phyloP scores from a whole-genome alignment of 2,329 filamentous ascomycete species.

The Colletotrichum sp. region DNA sequence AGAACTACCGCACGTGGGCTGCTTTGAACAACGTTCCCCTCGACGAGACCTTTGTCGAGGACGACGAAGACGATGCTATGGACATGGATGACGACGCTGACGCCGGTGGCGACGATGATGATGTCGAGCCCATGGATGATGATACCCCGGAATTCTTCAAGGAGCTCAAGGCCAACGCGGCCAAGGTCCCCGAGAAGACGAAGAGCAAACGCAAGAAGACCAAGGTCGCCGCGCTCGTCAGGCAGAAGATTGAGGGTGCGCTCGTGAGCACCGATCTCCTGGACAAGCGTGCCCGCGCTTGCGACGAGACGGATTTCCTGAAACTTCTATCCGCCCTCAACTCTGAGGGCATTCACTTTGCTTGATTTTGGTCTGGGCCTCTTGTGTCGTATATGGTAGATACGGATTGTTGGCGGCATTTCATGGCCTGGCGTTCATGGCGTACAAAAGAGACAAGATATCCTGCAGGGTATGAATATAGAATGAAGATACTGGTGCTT shows the following conservation, averaged over 20 bases:
- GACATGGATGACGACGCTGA: slow-evolving; percentile 47
- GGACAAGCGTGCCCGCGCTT: slow-evolving; percentile 83
- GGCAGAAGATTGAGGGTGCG: slow-evolving; percentile 85
- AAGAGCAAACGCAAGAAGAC: slow-evolving; percentile 78
- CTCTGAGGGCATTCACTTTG: slow-evolving; percentile 91
- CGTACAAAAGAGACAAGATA: slow-evolving; percentile 12
- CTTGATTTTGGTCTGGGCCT: slow-evolving; percentile 43
- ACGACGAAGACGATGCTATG: slow-evolving; percentile 44
- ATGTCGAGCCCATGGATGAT: slow-evolving; percentile 65
- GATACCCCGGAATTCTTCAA: slow-evolving; percentile 87
- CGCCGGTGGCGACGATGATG: slow-evolving; percentile 49
- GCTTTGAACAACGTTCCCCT: slow-evolving; percentile 82
- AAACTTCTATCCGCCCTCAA: slow-evolving; percentile 84
- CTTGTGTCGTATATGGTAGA: not conserved
- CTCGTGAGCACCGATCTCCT: slow-evolving; percentile 81
- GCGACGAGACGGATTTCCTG: slow-evolving; percentile 92
- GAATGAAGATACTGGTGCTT: not conserved
- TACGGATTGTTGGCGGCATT: not conserved
- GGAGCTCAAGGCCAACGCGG: slow-evolving; percentile 54
- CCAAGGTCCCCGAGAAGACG: slow-evolving; percentile 53
- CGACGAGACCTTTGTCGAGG: slow-evolving; percentile 65
- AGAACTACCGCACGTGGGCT: slow-evolving; percentile 90
- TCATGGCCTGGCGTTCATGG: slow-evolving; percentile 18
- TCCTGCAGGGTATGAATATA: not conserved
- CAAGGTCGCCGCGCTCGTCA: slow-evolving; percentile 81